A percentile compares a stretch with the other conserved stretches of the same genome.
phyloP scores from a whole-genome alignment of 257 asterid species.

The Solanum pimpinellifolium region DNA sequence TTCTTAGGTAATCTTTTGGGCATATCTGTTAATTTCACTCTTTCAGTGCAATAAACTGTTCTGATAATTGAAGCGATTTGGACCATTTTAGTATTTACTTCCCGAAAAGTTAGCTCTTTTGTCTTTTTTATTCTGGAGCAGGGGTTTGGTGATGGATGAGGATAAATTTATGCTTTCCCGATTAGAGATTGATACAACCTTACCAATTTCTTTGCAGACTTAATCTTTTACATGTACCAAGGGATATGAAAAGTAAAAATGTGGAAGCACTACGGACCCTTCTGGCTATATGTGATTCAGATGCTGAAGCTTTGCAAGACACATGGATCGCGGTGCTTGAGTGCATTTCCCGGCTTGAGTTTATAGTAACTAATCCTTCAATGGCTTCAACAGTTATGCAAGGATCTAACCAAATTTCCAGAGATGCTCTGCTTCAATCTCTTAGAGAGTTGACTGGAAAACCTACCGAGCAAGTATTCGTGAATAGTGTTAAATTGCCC shows the following conservation, averaged over 20 bases:
- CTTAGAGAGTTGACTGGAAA: slow-evolving; percentile 90
- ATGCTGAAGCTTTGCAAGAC: slow-evolving; percentile 86
- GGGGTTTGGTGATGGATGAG: neutral
- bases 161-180: neutral
- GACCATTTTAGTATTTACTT: neutral
- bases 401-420: slow-evolving; percentile 95
- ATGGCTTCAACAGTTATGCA: slow-evolving; percentile 92
- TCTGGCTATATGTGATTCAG: slow-evolving; percentile 75
- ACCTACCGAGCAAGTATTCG: slow-evolving; percentile 85
- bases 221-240: slow-evolving; percentile 90
- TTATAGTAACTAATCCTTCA: slow-evolving; percentile 79
- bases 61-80: neutral
- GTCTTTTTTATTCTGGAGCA: neutral
- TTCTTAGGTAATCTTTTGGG: slow-evolving; percentile 56
- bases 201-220: slow-evolving; percentile 49
- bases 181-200: slow-evolving; percentile 7
- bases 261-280: slow-evolving; percentile 94
- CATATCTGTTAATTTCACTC: neutral
- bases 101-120: neutral
- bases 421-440: slow-evolving; percentile 83
- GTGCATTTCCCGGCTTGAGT: slow-evolving; percentile 96
- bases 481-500: slow-evolving; percentile 86
- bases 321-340: slow-evolving; percentile 93
- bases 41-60: slow-evolving; percentile 2
- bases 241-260: slow-evolving; percentile 93